Evolutionary conservation across 306 rosid genomes (phyloP).

Genomic region (Phaseolus lunatus): DNA sequence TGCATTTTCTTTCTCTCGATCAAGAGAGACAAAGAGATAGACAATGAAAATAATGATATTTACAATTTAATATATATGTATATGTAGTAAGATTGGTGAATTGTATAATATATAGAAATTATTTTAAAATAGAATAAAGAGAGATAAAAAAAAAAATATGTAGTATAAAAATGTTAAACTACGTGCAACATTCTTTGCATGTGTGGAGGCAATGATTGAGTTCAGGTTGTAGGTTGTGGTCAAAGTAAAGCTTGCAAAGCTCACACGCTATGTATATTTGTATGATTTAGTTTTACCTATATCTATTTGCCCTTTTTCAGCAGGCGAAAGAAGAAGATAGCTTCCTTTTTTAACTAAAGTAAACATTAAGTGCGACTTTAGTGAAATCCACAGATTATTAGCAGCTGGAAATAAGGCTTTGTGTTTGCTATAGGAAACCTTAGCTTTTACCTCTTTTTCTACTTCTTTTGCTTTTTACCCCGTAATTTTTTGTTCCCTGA

Average conservation of each 20-base stretch:
- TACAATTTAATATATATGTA: background rate
- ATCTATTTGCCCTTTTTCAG: background rate
- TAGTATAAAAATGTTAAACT: background rate
- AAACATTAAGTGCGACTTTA: slow-evolving; percentile 14
- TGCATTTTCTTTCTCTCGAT: background rate
- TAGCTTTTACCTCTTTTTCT: background rate
- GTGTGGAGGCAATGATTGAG: slow-evolving; percentile 52
- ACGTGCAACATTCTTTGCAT: slow-evolving; percentile 48
- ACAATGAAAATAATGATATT: background rate
- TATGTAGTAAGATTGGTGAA: background rate
- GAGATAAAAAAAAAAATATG: background rate
- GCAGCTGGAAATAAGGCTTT: slow-evolving; percentile 39
- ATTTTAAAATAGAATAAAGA: background rate
- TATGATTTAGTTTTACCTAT: slow-evolving; percentile 29
- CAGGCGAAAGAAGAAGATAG: background rate
- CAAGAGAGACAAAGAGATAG: background rate
- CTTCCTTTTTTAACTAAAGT: background rate
- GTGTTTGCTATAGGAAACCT: slow-evolving; percentile 3
- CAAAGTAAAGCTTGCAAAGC: slow-evolving; percentile 49
- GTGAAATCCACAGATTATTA: slow-evolving; percentile 34
- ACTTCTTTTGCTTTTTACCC: background rate
- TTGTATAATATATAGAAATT: background rate
- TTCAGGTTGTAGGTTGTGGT: slow-evolving; percentile 43
- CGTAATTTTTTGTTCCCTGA: background rate
- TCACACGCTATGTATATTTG: slow-evolving; percentile 37